Base-by-base conservation (phyloP, 2,329 filamentous ascomycete species). In the Rhinocladiella similis region DNA sequence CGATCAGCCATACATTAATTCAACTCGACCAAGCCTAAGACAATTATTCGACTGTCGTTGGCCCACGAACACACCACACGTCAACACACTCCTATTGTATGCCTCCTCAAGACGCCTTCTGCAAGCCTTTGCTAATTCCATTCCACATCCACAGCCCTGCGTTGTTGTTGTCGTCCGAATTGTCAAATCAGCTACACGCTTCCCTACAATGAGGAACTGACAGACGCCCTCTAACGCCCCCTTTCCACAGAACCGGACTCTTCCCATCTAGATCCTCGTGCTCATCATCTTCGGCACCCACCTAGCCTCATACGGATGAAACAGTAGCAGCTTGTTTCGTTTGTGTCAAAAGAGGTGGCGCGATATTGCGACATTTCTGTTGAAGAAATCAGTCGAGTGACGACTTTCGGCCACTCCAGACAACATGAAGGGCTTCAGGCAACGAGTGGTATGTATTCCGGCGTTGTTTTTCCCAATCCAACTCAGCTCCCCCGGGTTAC, bases 401-500 rank as follows among this genome's bases (percentile, higher is more conserved):
- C 27, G 51, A 14, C 20, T 13, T 20, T 29, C 20, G 55, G 64
- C 50, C 54, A 61, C 57, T 68, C 68, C 64, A 76, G 75, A 19
- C 76, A 89, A 83, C 77, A 97, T 97, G 93, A 97, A 96, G 81
- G 89, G 91, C 75, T 96, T 97, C 77, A 89, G 91, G 78, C 91
- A 96, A 82, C 90, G 90, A 88, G 91, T 97, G 82, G 91, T 96
- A 85, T 83, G 90, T 85, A 39, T 51, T 56, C 33, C 49, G 39
- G 22, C 27, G 47, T 35, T 51, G 47, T 59, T 41, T 48, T 45
- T 29, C 27, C 47, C 33, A 18, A 13, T 14, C 27, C 25, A 22
- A 20, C 19, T n/a, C 47, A 43, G 49, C n/a, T 22, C 35, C 35
- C 29, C 10, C 36, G 16, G 48, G n/a, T 48, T 29, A 20, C 25